Evolutionary conservation across 1,139 yeast species (phyloP), one percentile per base, ranked within the genome.

Genomic region (Chernovozyma sophiae-reginae): DNA sequence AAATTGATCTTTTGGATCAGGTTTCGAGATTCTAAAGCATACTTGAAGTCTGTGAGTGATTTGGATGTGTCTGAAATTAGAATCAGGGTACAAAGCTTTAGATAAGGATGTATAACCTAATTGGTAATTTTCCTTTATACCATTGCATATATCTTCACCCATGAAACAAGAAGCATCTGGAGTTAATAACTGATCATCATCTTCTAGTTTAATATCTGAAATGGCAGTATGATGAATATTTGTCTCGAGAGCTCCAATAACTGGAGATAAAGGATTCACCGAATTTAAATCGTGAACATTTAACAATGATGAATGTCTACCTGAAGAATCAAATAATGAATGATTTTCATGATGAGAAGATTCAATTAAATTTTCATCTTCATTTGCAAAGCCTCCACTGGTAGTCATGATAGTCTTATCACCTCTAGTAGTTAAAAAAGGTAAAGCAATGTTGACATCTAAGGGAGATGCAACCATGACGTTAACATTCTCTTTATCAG

Each of bases 41-140:
- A 87, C 76, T 50, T 86, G 95, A 35, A 89, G 63, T 39, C 95
- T 70, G 57, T 89, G 97, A 47, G 74, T 72, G 20, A 86, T 72
- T 43, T 77, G 79, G 36, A 89, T 73, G 51, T 82, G 86, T 32
- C 83, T 73, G 49, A 76, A 83, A 49, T 81, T 78, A 14, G 81
- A 68, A 52, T 87, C 95, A 0, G 96, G 86, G 43, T 80, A 76
- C 36, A 68, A 55, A 1, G 75, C 75, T 36, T 63, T 58, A 0
- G 62, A 42, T 4, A 60, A 50, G 2, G 53, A 48, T 3, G 75
- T 68, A 42, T 53, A 65, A 1, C 75, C 75, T 25, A 55, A 55
- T 36, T 58, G 63, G 27, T 65, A 55, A 41, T 60, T 64, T 35
- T 63, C 69, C 31, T 56, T 56, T 14, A 32, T 28, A 19, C 50